Percentiles rank a stretch among this genome's conserved stretches.
phyloP scores from a whole-genome alignment of 225 moss, liverwort and hornwort genomes.

The Marchantia polymorpha region DNA sequence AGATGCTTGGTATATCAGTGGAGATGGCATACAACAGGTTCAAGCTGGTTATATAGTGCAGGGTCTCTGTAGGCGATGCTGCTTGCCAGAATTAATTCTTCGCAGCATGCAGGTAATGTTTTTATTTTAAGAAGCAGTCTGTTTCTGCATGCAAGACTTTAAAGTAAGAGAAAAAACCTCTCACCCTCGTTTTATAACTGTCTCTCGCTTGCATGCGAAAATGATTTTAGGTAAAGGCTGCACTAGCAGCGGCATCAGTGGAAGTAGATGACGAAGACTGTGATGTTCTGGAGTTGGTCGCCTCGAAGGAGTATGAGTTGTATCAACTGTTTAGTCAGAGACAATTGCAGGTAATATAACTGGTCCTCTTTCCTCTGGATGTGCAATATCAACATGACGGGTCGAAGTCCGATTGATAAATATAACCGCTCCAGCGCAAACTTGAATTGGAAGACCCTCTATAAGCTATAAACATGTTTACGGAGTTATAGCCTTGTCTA shows the following conservation, averaged over 20 bases:
- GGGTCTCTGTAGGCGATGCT: constrained; percentile 87
- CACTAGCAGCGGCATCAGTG: constrained; percentile 58
- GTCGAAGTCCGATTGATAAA: background rate
- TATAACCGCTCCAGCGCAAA: too few relatives aligned
- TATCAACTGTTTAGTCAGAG: constrained; percentile 88
- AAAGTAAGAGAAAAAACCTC: background rate
- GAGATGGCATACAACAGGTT: constrained; percentile 46
- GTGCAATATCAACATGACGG: background rate
- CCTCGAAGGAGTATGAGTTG: constrained; percentile 71
- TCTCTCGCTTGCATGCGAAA: background rate
- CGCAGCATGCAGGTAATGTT: constrained; percentile 73
- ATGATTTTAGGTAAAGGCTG: constrained; percentile 51
- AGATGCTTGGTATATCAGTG: constrained; percentile 76
- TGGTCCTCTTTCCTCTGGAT: background rate
- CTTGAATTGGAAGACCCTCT: too few relatives aligned
- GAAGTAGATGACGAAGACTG: constrained; percentile 52
- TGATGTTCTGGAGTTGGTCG: constrained; percentile 74
- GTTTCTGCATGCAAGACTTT: background rate
- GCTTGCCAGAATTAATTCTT: constrained; percentile 83
- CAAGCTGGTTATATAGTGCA: constrained; percentile 72
- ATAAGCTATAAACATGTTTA: background rate
- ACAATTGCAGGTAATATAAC: constrained; percentile 59
- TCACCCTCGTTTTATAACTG: background rate
- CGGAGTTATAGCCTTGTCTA: background rate
- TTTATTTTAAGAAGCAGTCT: background rate